phyloP scores from a whole-genome alignment of 345 rosid genomes.

The Clausena lansium region DNA sequence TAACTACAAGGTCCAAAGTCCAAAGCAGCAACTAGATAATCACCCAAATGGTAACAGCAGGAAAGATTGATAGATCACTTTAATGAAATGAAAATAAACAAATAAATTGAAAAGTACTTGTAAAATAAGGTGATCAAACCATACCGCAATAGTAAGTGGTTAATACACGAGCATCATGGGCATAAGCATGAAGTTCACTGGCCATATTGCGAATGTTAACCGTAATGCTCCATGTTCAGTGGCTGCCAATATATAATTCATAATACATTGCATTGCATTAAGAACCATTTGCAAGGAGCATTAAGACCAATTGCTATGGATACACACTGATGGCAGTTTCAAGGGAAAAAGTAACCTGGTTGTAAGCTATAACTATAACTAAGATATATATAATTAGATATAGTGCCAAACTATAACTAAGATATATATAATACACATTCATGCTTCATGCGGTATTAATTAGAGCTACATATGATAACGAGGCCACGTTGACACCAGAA shows the following conservation, averaged over 20 bases:
- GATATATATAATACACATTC: no score
- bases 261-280: neutral
- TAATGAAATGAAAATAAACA: neutral
- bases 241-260: slow-evolving; percentile 52
- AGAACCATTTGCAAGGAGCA: slow-evolving; percentile 3
- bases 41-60: neutral
- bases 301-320: neutral
- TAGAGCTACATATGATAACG: no score
- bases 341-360: neutral
- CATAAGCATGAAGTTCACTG: slow-evolving; percentile 76
- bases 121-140: slow-evolving; percentile 17
- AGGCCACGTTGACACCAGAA: no score
- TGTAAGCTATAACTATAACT: no score
- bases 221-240: slow-evolving; percentile 84
- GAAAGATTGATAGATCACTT: slow-evolving; percentile 10
- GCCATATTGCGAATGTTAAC: slow-evolving; percentile 82
- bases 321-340: neutral
- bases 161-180: slow-evolving; percentile 93
- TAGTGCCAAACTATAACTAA: no score
- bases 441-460: no score
- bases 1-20: neutral
- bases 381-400: no score
- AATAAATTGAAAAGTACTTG: neutral
- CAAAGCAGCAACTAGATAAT: neutral
- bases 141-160: slow-evolving; percentile 92